Evolutionary conservation across 139 green algal genomes (phyloP).

Genomic region (Zygnema cylindricum): DNA sequence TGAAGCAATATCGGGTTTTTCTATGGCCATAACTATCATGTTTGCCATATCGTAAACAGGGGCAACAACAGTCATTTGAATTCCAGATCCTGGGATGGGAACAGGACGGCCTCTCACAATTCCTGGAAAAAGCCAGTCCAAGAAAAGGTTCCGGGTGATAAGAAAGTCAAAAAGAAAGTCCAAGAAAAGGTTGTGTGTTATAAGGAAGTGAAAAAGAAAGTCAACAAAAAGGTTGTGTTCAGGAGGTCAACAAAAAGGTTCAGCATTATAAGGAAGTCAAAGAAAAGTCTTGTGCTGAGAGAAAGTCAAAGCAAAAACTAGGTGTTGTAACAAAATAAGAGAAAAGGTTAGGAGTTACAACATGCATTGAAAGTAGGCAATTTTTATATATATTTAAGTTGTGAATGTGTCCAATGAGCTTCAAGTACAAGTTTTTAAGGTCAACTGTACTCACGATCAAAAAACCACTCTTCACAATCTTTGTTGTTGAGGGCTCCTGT

Average conservation of each 20-base stretch:
- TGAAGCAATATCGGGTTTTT: conserved; percentile 49
- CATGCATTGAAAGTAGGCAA: too few relatives aligned
- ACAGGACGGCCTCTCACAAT: conserved; percentile 66
- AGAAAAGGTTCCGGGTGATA: background rate
- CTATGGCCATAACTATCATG: conserved; percentile 67
- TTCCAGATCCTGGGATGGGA: conserved; percentile 66
- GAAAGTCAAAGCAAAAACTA: too few relatives aligned
- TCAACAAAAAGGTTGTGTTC: too few relatives aligned
- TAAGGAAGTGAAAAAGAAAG: background rate
- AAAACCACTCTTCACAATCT: conserved; percentile 72
- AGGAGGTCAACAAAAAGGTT: too few relatives aligned
- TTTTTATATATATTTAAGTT: too few relatives aligned
- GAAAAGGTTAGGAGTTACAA: too few relatives aligned
- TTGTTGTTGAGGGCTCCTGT: conserved; percentile 71
- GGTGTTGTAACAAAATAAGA: too few relatives aligned
- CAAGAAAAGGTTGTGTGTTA: background rate
- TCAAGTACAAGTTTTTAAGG: too few relatives aligned
- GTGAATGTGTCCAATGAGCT: too few relatives aligned
- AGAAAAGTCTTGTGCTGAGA: too few relatives aligned
- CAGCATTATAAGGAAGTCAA: too few relatives aligned
- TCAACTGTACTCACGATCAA: conserved; percentile 62
- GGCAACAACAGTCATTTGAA: conserved; percentile 63
- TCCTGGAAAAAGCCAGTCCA: conserved; percentile 48
- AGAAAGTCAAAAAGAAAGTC: conserved; percentile 19
- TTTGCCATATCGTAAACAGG: conserved; percentile 64